Evolutionary conservation across 1,284 basidiomycete species (phyloP), one percentile per base, ranked within the genome.

Genomic region (Ustilago tritici): DNA sequence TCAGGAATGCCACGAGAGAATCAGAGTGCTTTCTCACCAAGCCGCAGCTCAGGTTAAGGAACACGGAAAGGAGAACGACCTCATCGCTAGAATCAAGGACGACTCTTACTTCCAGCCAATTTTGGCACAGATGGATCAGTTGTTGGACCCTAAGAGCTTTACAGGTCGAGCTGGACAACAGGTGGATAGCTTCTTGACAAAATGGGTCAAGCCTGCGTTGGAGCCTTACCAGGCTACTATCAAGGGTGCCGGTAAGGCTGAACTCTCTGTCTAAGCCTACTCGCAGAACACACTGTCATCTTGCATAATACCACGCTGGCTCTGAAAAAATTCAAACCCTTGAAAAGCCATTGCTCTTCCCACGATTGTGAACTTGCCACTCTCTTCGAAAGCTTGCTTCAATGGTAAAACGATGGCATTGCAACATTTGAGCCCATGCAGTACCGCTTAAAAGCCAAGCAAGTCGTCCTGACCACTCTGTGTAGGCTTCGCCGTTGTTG

Each of bases 1-100:
- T 46, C 97, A 99, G 88, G 93, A 94, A 87, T 95, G 95, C 43
- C 96, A 99, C 87, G 97, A 98, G 88, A 93, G 93, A 87, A 96
- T 98, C 66, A 76, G 96, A 69, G 95, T 98, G 59, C 89, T 98
- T n/a, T 97, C 95, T 14, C 96, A 99, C 87, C 92, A 98, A 87
- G 97, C 97, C 0, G 95, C 92, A 0, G 89, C 93, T 69, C 94
- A 96, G 84, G 96, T 99, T 76, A 99, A 99, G 88, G 90, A 95
- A 77, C 91, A 96, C 78, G 97, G 97, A 10, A 90, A 93, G 36
- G 93, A 96, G 87, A 99, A 99, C 87, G 96, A 99, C 87, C 89
- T 99, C 53, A 97, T 99, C 84, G 92, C 93, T 50, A 91, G 97
- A 46, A 90, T 99, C 76, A 89, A 89, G 78, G 87, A 87, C 61